Evolutionary conservation across 495 filamentous ascomycete species (phyloP).

Genomic region (Durotheca rogersii): DNA sequence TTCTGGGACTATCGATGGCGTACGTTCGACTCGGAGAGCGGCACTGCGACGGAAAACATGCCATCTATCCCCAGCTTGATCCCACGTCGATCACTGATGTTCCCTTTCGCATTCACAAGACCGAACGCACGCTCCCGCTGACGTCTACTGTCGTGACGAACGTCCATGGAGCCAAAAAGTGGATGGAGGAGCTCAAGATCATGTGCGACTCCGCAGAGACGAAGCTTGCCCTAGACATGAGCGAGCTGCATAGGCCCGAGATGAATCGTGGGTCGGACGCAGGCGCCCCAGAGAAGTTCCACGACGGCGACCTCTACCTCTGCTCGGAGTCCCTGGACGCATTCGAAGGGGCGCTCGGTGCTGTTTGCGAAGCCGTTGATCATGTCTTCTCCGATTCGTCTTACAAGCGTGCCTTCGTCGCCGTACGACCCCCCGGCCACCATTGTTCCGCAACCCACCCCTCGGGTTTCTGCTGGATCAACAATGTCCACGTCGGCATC

Average conservation of each 20-base stretch:
- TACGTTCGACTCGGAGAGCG: conserved; percentile 83
- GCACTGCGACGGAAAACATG: conserved; percentile 68
- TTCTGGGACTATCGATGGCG: conserved; percentile 78
- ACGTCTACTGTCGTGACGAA: conserved; percentile 70
- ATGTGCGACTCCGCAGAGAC: conserved; percentile 80
- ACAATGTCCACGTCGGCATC: conserved; percentile 96
- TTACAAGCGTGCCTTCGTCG: conserved; percentile 74
- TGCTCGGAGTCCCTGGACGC: conserved; percentile 82
- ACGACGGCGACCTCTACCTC: conserved; percentile 86
- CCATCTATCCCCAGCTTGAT: conserved; percentile 54
- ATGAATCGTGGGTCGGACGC: conserved; percentile 49
- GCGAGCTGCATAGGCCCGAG: conserved; percentile 68
- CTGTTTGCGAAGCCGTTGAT: conserved; percentile 89
- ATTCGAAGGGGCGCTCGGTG: conserved; percentile 84
- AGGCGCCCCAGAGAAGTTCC: conserved; percentile 56
- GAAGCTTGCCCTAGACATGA: conserved; percentile 69
- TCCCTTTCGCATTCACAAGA: conserved; percentile 83
- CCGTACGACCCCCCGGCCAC: conserved; percentile 83
- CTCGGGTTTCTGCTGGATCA: conserved; percentile 97
- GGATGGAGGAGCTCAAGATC: conserved; percentile 86
- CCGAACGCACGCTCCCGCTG: conserved; percentile 62
- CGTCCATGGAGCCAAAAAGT: conserved; percentile 78
- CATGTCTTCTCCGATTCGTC: conserved; percentile 65
- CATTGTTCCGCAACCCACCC: conserved; percentile 87
- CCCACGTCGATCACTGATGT: conserved; percentile 56